Percentiles rank a stretch among this genome's conserved stretches.
Conservation (phyloP, 2,329 filamentous ascomycete genomes). For the Gyromitra esculenta region DNA sequence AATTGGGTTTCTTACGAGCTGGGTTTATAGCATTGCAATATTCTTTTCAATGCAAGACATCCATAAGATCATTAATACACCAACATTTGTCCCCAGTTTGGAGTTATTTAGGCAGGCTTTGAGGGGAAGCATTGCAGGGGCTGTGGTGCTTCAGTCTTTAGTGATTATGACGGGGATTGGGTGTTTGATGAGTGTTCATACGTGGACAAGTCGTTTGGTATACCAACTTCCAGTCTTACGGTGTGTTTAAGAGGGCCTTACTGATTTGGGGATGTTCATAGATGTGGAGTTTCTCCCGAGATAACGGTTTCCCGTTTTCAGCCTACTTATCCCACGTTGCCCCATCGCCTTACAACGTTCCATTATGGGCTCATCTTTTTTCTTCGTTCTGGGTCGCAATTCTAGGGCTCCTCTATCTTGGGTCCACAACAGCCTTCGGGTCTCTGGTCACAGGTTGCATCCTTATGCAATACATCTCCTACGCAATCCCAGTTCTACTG, state of each 20-base stretch:
- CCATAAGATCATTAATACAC: conserved; percentile 60
- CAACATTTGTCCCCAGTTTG: conserved; percentile 62
- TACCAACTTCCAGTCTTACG: background rate
- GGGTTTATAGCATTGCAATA: conserved; percentile 65
- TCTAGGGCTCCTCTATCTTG: conserved; percentile 63
- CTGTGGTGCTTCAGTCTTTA: conserved; percentile 61
- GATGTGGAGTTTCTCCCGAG: conserved; percentile 63
- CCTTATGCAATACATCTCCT: conserved; percentile 57
- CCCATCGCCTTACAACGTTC: conserved; percentile 59
- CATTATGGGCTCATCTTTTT: conserved; percentile 61
- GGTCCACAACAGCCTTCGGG: conserved; percentile 63
- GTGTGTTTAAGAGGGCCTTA: background rate
- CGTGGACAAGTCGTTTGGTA: conserved; percentile 58
- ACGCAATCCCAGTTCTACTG: conserved; percentile 60
- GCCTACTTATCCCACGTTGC: conserved; percentile 59
- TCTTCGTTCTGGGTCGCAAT: conserved; percentile 60
- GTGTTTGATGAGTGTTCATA: conserved; percentile 59
- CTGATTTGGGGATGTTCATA: conserved; percentile 5
- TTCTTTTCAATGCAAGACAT: conserved; percentile 67
- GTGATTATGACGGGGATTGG: conserved; percentile 63
- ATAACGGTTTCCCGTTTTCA: conserved; percentile 62
- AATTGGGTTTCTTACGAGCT: conserved; percentile 65
- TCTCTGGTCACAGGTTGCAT: conserved; percentile 56
- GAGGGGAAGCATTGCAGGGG: conserved; percentile 60
- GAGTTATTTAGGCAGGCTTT: conserved; percentile 64